Evolutionary conservation across 371 early-diverging fungal genomes (phyloP).

Genomic region (Mortierella sp.): DNA sequence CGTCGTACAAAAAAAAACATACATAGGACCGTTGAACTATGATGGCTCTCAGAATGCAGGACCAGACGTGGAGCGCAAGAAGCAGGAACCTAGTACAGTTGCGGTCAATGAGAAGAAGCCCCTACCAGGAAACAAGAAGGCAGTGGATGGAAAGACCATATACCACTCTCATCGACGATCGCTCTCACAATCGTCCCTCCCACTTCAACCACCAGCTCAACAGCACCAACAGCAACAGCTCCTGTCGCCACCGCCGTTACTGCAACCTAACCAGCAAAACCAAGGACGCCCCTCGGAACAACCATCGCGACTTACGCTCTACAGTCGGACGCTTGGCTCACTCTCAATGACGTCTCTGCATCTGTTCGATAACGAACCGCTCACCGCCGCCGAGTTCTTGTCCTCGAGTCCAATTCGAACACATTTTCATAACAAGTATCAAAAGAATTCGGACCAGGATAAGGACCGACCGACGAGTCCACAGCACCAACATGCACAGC

Average conservation of each 20-base stretch:
- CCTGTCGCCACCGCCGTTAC: background rate
- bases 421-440: background rate
- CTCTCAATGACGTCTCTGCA: background rate
- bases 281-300: background rate
- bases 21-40: background rate
- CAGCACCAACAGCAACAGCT: background rate
- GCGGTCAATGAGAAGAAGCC: background rate
- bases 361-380: background rate
- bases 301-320: background rate
- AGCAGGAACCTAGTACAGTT: background rate
- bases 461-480: background rate
- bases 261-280: background rate
- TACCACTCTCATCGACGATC: background rate
- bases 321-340: background rate
- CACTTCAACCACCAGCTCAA: background rate
- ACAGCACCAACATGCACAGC: background rate
- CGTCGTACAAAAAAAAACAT: background rate
- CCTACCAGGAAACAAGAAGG: background rate
- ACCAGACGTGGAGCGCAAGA: background rate
- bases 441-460: background rate
- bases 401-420: background rate
- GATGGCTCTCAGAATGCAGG: constrained; percentile 1
- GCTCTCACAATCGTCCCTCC: background rate
- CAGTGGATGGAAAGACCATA: background rate
- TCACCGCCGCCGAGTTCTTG: background rate